Base-by-base conservation (phyloP, 2,329 filamentous ascomycete species). In the Aspergillus arachidicola region DNA sequence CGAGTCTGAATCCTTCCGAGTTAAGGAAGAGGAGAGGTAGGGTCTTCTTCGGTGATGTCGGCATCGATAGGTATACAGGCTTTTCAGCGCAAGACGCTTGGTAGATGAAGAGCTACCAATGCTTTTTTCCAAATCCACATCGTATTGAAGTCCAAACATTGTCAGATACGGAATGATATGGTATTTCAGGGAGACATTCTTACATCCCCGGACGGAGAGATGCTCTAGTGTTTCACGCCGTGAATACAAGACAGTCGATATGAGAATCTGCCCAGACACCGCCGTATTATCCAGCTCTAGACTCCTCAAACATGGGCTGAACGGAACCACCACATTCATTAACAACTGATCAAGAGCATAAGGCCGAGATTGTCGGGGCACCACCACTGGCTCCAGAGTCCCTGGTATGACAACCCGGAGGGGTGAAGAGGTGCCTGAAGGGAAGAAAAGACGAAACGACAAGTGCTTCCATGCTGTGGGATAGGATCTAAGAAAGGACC, bases 101-200 rank as follows among this genome's bases (percentile, higher is more conserved):
- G 72, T 76, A 23, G 70, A 64, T 6, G 72, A 68, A 10, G 72
- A 73, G 56, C 67, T 73, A 10, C 73, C 77, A 43, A 71, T 72
- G 36, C 74, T 79, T 56, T 76, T 78, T 61, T 74, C 75, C 76
- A 82, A 81, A 73, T 76, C 80, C 71, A 81, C 76, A 75, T 78
- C 78, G 59, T 72, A 77, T 64, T 78, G 78, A 36, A 81, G 69
- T 6, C 78, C 79, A 61, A 80, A 81, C 78, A 83, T 79, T 51
- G 78, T 81, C 56, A 84, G 79, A 67, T 86, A 87, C 2, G 86
- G 86, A 59, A 87, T 84, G 64, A 88, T 85, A 70, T 88, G 86
- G 71, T 88, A 88, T 71, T 88, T 88, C 67, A 88, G 82, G 14
- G 85, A 87, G 43, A 88, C 86, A 72, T 88, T 87, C 75, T 88